These are phyloP conservation scores for Corrigiola litoralis DNA, from an alignment of 179 eudicot genomes.

Conservation along the genomic window DNA sequence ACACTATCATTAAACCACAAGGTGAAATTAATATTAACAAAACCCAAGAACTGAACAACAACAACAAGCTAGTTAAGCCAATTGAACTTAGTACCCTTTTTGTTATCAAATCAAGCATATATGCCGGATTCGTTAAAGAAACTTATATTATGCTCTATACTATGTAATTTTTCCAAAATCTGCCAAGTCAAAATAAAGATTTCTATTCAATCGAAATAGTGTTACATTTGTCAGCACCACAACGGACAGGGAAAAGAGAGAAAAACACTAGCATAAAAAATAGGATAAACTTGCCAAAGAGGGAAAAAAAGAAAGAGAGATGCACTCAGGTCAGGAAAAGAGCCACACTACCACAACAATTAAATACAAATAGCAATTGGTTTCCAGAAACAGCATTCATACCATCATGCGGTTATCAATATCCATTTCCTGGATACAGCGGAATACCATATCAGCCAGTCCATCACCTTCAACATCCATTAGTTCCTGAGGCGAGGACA, in stretches of 20 bases:
- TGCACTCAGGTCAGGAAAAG: too few species aligned
- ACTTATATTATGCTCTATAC: too few species aligned
- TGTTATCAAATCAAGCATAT: background rate
- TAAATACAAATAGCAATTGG: background rate
- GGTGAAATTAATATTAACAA: background rate
- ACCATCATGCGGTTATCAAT: conserved; percentile 99
- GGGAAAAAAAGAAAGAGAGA: too few species aligned
- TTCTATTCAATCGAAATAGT: too few species aligned
- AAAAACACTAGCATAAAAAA: too few species aligned
- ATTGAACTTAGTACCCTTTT: background rate
- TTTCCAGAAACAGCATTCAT: conserved; percentile 12
- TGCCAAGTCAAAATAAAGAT: too few species aligned
- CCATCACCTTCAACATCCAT: conserved; percentile 99
- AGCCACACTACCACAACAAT: background rate
- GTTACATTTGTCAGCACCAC: too few species aligned
- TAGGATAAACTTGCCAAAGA: too few species aligned
- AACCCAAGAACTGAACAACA: background rate
- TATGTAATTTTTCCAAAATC: too few species aligned
- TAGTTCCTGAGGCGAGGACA: conserved; percentile 63
- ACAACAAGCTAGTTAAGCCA: background rate
- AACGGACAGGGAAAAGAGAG: too few species aligned
- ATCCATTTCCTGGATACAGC: conserved; percentile 98
- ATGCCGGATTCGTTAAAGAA: background rate
- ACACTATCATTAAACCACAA: background rate
- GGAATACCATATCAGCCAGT: conserved; percentile 98